Evolutionary conservation across 345 rosid genomes (phyloP).

Genomic region (Arabidopsis thaliana): DNA sequence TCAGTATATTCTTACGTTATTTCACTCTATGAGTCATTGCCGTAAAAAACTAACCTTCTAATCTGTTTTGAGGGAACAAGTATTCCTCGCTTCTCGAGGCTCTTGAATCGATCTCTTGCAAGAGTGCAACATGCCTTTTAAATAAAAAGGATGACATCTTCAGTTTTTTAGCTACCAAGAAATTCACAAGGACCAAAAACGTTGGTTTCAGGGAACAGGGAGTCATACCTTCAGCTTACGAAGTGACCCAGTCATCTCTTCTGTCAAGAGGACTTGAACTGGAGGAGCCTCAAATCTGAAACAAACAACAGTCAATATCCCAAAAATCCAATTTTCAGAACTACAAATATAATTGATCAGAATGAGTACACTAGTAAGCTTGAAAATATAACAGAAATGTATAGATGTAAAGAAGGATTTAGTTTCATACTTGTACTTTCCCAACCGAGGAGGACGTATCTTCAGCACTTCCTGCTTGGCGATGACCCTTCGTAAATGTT

Average conservation of each 20-base stretch:
- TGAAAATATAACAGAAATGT: neutral
- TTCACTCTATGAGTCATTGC: neutral
- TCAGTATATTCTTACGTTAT: neutral
- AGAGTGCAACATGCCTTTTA: slow-evolving; percentile 86
- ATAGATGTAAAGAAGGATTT: neutral
- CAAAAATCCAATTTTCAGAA: neutral
- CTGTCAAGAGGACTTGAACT: slow-evolving; percentile 80
- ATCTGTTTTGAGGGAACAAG: slow-evolving; percentile 62
- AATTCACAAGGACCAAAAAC: neutral
- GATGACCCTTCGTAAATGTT: slow-evolving; percentile 56
- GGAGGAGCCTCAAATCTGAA: slow-evolving; percentile 85
- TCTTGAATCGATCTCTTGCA: slow-evolving; percentile 84
- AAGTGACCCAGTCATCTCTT: slow-evolving; percentile 93
- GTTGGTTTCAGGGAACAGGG: neutral
- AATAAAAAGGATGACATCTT: neutral
- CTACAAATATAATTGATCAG: neutral
- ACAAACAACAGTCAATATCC: slow-evolving; percentile 11
- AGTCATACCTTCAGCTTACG: slow-evolving; percentile 75
- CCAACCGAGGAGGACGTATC: slow-evolving; percentile 85
- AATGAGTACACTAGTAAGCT: neutral
- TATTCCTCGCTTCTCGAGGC: slow-evolving; percentile 91
- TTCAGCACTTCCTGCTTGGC: slow-evolving; percentile 80
- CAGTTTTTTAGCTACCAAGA: slow-evolving; percentile 16
- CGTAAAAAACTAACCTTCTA: slow-evolving; percentile 57
- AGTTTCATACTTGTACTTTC: slow-evolving; percentile 80